Evolutionary conservation across 2,329 filamentous ascomycete species (phyloP), one percentile per base, ranked within the genome.

Genomic region (Fusarium beomiforme): DNA sequence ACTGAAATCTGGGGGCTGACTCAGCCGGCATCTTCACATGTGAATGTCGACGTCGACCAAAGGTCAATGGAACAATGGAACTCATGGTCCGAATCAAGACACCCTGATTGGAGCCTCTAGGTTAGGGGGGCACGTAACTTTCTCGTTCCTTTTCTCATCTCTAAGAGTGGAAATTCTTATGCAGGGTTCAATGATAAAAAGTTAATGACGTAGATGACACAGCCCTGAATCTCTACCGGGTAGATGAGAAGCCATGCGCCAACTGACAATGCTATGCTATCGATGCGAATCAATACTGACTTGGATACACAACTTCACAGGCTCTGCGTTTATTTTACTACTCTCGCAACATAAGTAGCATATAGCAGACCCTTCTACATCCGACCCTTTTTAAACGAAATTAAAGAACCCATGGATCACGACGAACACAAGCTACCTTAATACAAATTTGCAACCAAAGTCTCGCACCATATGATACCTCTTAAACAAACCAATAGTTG

Each of bases 1-100:
- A 33, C 17, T 51, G 50, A 46, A 29, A 36, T 11, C 56, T 68
- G 57, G 43, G 36, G 47, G 63, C 63, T 71, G 57, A 71, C 34
- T 69, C 49, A 69, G 39, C 68, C 39, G 10, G 14, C 13, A 23
- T 13, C 58, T 71, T 71, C 69, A 71, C 69, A 64, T 71, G 69
- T 39, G 26, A 70, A 59, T 37, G 29, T 29, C 29, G 29, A 29
- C 29, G 29, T 29, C 29, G 29, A 8, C 11, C 37, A 17, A 10
- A 23, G 11, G 31, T 46, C 19, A 41, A 47, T 26, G 13, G 7
- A 6, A 13, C 14, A 44, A 41, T 44, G 39, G 51, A 39, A 51
- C 16, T 41, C 17, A 19, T 17, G 56, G 37, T 37, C 24, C 29
- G 19, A 39, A 36, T 49, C 36, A 17, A 14, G 39, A 54, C n/a